phyloP scores from a whole-genome alignment of 2,329 filamentous ascomycete genomes.

The Botrytis byssoidea region DNA sequence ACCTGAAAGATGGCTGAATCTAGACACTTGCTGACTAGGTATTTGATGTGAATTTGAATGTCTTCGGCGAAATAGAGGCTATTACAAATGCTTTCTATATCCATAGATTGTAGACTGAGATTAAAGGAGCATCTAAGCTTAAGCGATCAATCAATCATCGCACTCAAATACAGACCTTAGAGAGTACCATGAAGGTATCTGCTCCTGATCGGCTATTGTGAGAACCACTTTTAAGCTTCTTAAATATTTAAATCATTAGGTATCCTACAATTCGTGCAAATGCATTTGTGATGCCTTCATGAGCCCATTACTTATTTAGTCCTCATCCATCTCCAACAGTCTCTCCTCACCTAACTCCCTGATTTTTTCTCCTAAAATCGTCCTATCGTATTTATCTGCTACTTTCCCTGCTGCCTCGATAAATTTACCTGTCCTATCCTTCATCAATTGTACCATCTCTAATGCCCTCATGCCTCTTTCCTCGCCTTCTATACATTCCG shows the following conservation, averaged over 20 bases:
- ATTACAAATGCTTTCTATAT: background rate
- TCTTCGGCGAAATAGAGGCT: background rate
- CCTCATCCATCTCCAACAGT: conserved; percentile 36
- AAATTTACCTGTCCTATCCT: conserved; percentile 82
- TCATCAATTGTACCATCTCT: conserved; percentile 84
- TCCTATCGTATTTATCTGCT: conserved; percentile 77
- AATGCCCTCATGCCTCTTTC: conserved; percentile 92
- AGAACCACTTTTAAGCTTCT: too few species aligned
- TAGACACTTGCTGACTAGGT: background rate
- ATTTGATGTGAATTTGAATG: background rate
- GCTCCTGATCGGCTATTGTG: background rate
- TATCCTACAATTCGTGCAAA: conserved; percentile 2
- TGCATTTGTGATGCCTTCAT: conserved; percentile 11
- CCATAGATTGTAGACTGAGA: background rate
- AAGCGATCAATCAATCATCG: background rate
- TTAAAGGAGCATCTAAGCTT: background rate
- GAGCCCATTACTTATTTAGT: conserved; percentile 26
- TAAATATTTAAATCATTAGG: background rate
- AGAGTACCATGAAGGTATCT: background rate
- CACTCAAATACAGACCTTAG: background rate
- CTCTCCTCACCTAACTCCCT: conserved; percentile 70
- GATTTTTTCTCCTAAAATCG: conserved; percentile 86
- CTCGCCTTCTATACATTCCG: conserved; percentile 89
- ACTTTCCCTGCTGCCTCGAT: conserved; percentile 88
- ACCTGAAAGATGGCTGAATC: background rate